Percentiles rank a stretch among this genome's conserved stretches.
Conservation (phyloP, 2,329 filamentous ascomycete species). For the Cladosporium austrohemisphaericum region DNA sequence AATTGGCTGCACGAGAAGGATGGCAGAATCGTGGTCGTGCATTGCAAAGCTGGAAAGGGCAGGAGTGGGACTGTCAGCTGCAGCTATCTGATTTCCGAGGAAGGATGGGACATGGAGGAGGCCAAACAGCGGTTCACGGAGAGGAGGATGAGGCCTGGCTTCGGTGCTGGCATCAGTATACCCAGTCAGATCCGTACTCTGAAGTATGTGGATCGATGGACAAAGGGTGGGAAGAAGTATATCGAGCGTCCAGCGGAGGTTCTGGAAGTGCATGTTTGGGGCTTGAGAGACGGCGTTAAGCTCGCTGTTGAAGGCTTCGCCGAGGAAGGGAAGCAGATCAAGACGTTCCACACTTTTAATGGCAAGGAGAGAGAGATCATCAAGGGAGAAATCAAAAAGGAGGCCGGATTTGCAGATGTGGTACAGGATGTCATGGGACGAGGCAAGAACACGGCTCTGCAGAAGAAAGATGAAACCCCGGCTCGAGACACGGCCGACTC, state of each 20-base stretch:
- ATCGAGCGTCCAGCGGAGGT: conserved; percentile 80
- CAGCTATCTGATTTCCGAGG: conserved; percentile 85
- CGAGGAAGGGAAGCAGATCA: conserved; percentile 85
- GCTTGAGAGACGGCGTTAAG: conserved; percentile 80
- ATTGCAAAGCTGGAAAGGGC: conserved; percentile 97
- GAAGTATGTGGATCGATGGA: conserved; percentile 84
- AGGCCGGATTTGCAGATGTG: conserved; percentile 41
- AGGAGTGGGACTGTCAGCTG: conserved; percentile 84
- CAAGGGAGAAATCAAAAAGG: conserved; percentile 48
- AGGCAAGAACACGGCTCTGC: conserved; percentile 19
- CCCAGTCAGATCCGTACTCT: conserved; percentile 88
- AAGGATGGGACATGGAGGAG: conserved; percentile 64
- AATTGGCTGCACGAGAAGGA: conserved; percentile 69
- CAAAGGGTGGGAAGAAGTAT: conserved; percentile 71
- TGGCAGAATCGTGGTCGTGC: conserved; percentile 75
- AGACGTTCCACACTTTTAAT: conserved; percentile 75
- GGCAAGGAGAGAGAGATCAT: conserved; percentile 68
- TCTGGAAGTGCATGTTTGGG: conserved; percentile 86
- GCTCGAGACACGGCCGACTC: conserved; percentile 19
- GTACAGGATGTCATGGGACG: conserved; percentile 43
- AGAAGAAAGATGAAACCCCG: conserved; percentile 23
- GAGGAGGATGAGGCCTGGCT: conserved; percentile 81
- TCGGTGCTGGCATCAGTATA: conserved; percentile 86
- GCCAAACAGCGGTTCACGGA: conserved; percentile 70
- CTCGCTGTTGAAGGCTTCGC: conserved; percentile 79